Evolutionary conservation across 2,329 filamentous ascomycete species (phyloP), one percentile per base, ranked within the genome.

Genomic region (Penicillium psychrosexuale): DNA sequence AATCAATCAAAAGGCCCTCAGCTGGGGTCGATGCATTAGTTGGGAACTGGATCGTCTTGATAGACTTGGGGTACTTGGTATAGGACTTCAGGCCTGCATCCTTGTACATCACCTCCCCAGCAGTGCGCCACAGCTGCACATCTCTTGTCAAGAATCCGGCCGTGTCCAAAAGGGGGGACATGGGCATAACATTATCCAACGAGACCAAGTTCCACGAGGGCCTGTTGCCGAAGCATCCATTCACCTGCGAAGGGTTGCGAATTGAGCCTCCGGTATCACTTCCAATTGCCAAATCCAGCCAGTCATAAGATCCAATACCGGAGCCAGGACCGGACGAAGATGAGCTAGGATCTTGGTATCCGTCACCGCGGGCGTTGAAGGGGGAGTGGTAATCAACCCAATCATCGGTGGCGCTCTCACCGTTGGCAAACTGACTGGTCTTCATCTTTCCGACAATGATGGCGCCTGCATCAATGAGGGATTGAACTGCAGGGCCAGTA

Each of bases 401-500:
- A 50, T 69, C 65, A 11, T 58, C 62, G 4, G 60, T 65, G 0
- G 67, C 56, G 7, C 39, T 58, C 43, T 69, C 67, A 8, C 65
- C 65, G 22, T 69, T 68, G 3, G 69, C 71, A 47, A 75, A 75
- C 36, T 73, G 66, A 11, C 61, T 61, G 0, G 66, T 66, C 19
- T 68, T 68, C 47, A 67, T 66, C 46, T 74, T 73, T 0, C 73
- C 73, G 1, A 76, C 67, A 7, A 76, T 56, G 3, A 75, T 72
- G 0, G 83, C 85, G 0, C 87, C 86, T 2, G 82, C 77, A 47
- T 84, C 79, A 3, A 88, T 75, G 0, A 89, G 68, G 1, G 75
- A 73, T 47, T 83, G 80, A 0, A 84, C 58, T 1, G 80, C 75
- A 0, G 77, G 64, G 0, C 82, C 80, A 1, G 81, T 84, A 3